Percentiles rank a stretch among this genome's conserved stretches.
These are phyloP conservation scores for Xylaria flabelliformis DNA, from an alignment of 495 filamentous ascomycete genomes.

Conservation along the genomic window DNA sequence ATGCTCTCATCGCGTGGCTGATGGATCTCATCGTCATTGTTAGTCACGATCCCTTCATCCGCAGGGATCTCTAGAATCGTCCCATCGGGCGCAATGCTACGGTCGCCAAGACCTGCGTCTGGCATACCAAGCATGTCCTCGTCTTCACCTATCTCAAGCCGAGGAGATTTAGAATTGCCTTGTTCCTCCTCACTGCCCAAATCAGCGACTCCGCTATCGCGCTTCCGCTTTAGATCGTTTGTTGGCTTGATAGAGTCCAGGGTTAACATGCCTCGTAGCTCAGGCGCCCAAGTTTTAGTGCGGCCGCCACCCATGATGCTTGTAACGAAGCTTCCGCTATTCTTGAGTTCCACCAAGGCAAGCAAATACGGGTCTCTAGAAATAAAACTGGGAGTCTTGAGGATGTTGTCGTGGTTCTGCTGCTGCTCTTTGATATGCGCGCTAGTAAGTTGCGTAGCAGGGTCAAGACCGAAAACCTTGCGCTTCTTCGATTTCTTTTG, in stretches of 20 bases:
- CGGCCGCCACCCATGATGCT: conserved; percentile 78
- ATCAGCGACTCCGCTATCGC: conserved; percentile 85
- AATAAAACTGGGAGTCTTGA: conserved; percentile 78
- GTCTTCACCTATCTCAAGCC: conserved; percentile 73
- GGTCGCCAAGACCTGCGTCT: conserved; percentile 55
- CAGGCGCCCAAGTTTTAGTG: conserved; percentile 83
- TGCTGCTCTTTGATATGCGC: conserved; percentile 77
- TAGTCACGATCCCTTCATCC: conserved; percentile 58
- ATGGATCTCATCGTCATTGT: conserved; percentile 62
- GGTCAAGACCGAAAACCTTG: conserved; percentile 74
- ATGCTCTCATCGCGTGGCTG: conserved; percentile 48
- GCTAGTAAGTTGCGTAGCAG: conserved; percentile 63
- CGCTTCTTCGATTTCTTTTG: conserved; percentile 77
- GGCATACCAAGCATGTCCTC: conserved; percentile 56
- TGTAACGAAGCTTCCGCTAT: conserved; percentile 84
- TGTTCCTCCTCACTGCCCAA: conserved; percentile 71
- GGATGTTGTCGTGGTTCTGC: conserved; percentile 76
- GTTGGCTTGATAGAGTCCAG: conserved; percentile 77
- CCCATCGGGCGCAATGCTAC: conserved; percentile 55
- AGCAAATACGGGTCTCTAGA: conserved; percentile 85
- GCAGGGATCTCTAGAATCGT: conserved; percentile 70
- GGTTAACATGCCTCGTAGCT: conserved; percentile 83
- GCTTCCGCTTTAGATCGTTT: conserved; percentile 90
- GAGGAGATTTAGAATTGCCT: conserved; percentile 64
- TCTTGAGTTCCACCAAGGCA: conserved; percentile 88